phyloP scores from a whole-genome alignment of 2,329 filamentous ascomycete genomes.

The Coniochaeta sp. region DNA sequence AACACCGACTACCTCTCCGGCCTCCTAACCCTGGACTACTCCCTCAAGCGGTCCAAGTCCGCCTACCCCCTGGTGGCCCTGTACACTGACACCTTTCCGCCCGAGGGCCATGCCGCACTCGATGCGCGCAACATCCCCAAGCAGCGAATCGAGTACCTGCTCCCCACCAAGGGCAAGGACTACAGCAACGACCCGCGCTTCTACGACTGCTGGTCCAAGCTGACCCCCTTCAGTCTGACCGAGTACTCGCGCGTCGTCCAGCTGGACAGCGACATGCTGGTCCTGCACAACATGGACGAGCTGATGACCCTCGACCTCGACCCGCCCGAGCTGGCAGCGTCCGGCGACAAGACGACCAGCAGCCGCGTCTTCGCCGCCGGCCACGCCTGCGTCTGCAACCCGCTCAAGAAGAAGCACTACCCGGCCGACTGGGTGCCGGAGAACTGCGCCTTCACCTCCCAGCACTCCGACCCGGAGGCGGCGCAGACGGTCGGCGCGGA shows the following conservation, averaged over 20 bases:
- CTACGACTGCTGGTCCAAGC: conserved; percentile 86
- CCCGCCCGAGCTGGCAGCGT: conserved; percentile 37
- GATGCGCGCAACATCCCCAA: conserved; percentile 60
- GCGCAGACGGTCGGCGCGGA: conserved; percentile 19
- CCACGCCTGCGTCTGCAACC: conserved; percentile 84
- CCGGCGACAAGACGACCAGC: conserved; percentile 24
- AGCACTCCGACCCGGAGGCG: conserved; percentile 35
- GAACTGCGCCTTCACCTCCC: conserved; percentile 52
- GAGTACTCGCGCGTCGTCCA: conserved; percentile 76
- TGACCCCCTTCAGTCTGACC: conserved; percentile 67
- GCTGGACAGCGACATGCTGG: conserved; percentile 84
- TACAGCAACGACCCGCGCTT: conserved; percentile 76
- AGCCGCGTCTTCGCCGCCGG: conserved; percentile 70
- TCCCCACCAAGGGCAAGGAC: conserved; percentile 54
- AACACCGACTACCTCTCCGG: conserved; percentile 77
- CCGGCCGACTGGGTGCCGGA: conserved; percentile 54
- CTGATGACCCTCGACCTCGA: conserved; percentile 78
- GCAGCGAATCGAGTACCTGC: conserved; percentile 64
- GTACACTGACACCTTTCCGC: conserved; percentile 71
- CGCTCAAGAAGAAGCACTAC: conserved; percentile 70
- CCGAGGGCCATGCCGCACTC: conserved; percentile 61
- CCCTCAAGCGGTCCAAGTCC: conserved; percentile 56
- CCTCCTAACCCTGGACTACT: conserved; percentile 73
- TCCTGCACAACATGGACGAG: conserved; percentile 81
- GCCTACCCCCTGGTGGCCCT: conserved; percentile 75